Percentiles rank a stretch among this genome's conserved stretches.
phyloP scores from a whole-genome alignment of 1,284 basidiomycete genomes.

The Sporisorium sorghi region DNA sequence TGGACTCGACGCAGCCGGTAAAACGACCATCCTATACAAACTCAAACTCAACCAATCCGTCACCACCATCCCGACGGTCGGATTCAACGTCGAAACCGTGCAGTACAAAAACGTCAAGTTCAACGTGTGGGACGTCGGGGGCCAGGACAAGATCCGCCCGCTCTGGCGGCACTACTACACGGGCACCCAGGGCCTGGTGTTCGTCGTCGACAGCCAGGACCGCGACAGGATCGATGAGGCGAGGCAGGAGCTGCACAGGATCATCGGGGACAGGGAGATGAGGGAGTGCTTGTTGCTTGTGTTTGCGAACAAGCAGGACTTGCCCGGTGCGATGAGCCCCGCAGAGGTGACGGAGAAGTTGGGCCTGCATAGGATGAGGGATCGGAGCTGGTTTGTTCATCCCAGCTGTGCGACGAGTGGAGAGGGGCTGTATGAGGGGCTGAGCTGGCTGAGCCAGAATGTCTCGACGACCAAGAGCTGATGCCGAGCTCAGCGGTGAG shows the following conservation, averaged over 20 bases:
- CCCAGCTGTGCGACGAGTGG: slow-evolving; percentile 72
- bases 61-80: slow-evolving; percentile 97
- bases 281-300: slow-evolving; percentile 95
- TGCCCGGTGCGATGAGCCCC: slow-evolving; percentile 97
- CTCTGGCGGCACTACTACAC: slow-evolving; percentile 94
- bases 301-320: slow-evolving; percentile 99
- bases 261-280: slow-evolving; percentile 98
- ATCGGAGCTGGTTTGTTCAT: slow-evolving; percentile 98
- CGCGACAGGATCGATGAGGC: slow-evolving; percentile 96
- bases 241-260: slow-evolving; percentile 93
- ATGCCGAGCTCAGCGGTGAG: not conserved
- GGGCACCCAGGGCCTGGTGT: slow-evolving; percentile 75
- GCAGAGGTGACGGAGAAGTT: slow-evolving; percentile 98
- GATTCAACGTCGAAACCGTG: slow-evolving; percentile 72
- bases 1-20: slow-evolving; percentile 93
- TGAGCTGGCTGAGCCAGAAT: slow-evolving; percentile 64
- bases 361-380: slow-evolving; percentile 92
- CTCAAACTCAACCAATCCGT: slow-evolving; percentile 99
- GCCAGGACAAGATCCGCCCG: slow-evolving; percentile 72
- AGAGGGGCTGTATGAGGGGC: slow-evolving; percentile 66
- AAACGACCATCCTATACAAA: slow-evolving; percentile 89
- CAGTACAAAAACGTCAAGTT: slow-evolving; percentile 71
- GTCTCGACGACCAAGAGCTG: slow-evolving; percentile 46
- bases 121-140: slow-evolving; percentile 70
- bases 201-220: slow-evolving; percentile 81